Base-by-base conservation (phyloP, 208 protist species). In the Strigomonas culicis region DNA sequence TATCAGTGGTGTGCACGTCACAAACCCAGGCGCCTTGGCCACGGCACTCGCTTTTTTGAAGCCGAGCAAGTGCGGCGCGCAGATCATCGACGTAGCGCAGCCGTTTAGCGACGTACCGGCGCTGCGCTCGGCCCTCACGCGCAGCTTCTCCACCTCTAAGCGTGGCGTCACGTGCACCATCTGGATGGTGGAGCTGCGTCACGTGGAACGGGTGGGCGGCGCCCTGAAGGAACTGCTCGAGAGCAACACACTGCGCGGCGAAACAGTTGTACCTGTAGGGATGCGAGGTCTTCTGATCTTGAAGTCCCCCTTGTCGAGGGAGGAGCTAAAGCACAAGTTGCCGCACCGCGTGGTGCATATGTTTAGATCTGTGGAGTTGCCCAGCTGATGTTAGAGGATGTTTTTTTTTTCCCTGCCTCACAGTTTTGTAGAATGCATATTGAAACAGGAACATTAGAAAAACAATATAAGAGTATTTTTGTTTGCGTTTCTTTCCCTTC, bases 271-370 rank as follows among this genome's bases (percentile, higher is more conserved):
- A 34, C 78, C 72, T 15, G 32, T 46, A 28, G 73, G 75, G n/a
- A 72, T 68, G 0, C 77, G 75, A 43, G 86, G 71, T 15, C 44
- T 79, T 4, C 69, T 92, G 39, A 65, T 90, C 21, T 41, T 92
- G 22, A 30, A 76, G 31, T 77, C 80, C 1, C 27, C 60, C 8
- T 56, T 76, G 43, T 55, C 61, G 15, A 76, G 86, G 6, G 80
- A 83, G 63, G 59, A 76, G 63, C 63, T 92, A 4, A 89, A 84
- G 65, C 60, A 78, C 4, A 55, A 61, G n/a, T 57, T 89, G 39
- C 86, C 82, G 17, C 82, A 92, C 47, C 79, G 86, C 49, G 82
- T 89, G 39, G 83, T 92, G 36, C 86, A 92, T 66, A 87, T 89
- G 82, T 63, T 92, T 44, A 44, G 39, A 17, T 44, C 39, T 44